Evolutionary conservation across 208 protist genomes (phyloP).

Genomic region (Acanthamoeba lenticulata): DNA sequence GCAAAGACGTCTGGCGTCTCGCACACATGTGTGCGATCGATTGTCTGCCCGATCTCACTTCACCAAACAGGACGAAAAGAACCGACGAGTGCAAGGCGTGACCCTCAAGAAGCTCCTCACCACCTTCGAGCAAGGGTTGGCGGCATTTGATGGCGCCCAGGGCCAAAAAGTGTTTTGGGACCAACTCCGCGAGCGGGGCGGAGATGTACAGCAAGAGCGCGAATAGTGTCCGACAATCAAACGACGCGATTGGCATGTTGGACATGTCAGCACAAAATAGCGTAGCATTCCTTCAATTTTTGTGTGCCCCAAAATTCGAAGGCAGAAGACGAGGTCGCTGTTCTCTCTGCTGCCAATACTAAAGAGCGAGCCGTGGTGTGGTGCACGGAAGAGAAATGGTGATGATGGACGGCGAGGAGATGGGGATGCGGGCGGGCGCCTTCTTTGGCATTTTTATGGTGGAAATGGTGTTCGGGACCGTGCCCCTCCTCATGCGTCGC

Average conservation of each 20-base stretch:
- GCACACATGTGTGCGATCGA: not conserved
- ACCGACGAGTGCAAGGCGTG: constrained; percentile 14
- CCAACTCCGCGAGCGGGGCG: too few relatives aligned
- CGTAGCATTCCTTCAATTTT: too few relatives aligned
- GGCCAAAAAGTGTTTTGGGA: too few relatives aligned
- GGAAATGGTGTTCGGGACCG: not conserved
- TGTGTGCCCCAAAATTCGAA: too few relatives aligned
- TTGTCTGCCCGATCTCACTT: not conserved
- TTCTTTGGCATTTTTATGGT: constrained; percentile 46
- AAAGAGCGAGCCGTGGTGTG: not conserved
- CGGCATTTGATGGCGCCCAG: not conserved
- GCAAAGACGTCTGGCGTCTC: too few relatives aligned
- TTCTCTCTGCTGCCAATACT: not conserved
- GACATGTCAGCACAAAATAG: too few relatives aligned
- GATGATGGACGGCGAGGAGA: constrained; percentile 48
- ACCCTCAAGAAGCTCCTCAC: constrained; percentile 31
- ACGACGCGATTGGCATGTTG: too few relatives aligned
- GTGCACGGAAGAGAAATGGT: not conserved
- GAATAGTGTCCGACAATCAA: too few relatives aligned
- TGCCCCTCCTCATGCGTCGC: constrained; percentile 20
- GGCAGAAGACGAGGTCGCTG: too few relatives aligned
- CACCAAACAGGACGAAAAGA: constrained; percentile 18
- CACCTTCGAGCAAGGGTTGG: not conserved
- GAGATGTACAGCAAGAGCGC: too few relatives aligned
- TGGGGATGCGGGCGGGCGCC: not conserved